Percentiles rank a stretch among this genome's conserved stretches.
Conservation (phyloP, 768 basidiomycete genomes). For the Leucosporidium yakuticum region DNA sequence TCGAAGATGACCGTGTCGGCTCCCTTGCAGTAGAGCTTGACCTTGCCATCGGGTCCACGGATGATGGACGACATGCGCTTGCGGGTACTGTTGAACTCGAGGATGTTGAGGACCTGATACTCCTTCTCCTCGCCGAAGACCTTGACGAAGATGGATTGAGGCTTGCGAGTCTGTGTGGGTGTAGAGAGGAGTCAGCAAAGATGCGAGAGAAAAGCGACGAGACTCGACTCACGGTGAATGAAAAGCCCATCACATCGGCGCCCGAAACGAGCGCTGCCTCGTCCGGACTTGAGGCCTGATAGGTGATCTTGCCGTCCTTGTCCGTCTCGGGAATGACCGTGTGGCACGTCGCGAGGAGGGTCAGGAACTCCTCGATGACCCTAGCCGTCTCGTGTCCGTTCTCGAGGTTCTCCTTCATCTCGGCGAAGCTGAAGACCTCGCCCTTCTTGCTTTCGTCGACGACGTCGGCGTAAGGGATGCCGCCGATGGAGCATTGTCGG, state of each 20-base stretch:
- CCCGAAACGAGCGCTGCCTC: slow-evolving; percentile 94
- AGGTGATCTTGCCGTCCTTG: slow-evolving; percentile 76
- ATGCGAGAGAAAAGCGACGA: background rate
- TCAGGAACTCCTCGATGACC: slow-evolving; percentile 65
- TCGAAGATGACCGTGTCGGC: slow-evolving; percentile 97
- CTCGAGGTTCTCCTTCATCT: slow-evolving; percentile 42
- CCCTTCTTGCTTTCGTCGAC: slow-evolving; percentile 81
- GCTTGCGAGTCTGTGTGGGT: slow-evolving; percentile 72
- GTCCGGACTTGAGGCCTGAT: slow-evolving; percentile 95
- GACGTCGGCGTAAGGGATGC: slow-evolving; percentile 78
- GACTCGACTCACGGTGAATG: slow-evolving; percentile 72
- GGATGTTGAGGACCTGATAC: slow-evolving; percentile 88
- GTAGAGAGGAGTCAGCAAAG: background rate
- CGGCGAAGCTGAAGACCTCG: slow-evolving; percentile 49
- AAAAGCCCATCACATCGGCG: slow-evolving; percentile 83
- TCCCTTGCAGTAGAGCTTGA: slow-evolving; percentile 94
- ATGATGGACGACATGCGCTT: slow-evolving; percentile 98
- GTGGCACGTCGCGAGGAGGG: slow-evolving; percentile 87
- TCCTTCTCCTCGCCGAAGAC: slow-evolving; percentile 66
- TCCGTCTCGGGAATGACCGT: slow-evolving; percentile 89
- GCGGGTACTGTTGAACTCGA: slow-evolving; percentile 96
- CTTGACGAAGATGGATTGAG: slow-evolving; percentile 86
- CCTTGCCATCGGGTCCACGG: slow-evolving; percentile 75
- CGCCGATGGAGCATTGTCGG: slow-evolving; percentile 78
- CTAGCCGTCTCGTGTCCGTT: slow-evolving; percentile 40